phyloP scores from a whole-genome alignment of 495 filamentous ascomycete species.

The Penicillium antarcticum region DNA sequence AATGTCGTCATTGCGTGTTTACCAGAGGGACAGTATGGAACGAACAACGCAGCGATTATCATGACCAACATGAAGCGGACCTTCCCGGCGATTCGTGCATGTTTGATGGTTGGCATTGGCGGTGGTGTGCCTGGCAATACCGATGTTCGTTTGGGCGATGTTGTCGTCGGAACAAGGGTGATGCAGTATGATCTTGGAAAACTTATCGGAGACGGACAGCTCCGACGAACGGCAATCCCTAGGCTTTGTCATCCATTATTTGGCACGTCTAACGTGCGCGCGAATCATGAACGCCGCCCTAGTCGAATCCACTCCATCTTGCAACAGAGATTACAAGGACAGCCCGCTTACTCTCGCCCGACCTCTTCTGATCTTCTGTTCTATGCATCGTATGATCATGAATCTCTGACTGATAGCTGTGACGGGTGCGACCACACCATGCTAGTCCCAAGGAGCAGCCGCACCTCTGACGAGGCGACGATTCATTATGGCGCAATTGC shows the following conservation, averaged over 20 bases:
- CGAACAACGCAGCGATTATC: constrained; percentile 15
- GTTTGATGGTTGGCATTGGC: constrained; percentile 33
- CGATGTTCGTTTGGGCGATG: constrained; percentile 31
- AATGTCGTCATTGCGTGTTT: constrained; percentile 46
- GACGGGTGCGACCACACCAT: no score
- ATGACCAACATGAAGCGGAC: constrained; percentile 17
- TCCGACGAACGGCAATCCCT: constrained; percentile 13
- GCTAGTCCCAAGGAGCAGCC: no score
- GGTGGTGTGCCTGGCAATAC: constrained; percentile 23
- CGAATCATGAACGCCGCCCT: constrained; percentile 24
- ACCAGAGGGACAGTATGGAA: constrained; percentile 24
- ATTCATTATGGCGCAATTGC: constrained; percentile 44
- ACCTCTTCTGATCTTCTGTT: constrained; percentile 18
- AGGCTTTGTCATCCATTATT: constrained; percentile 10
- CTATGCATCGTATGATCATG: constrained; percentile 9
- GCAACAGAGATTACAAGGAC: no score
- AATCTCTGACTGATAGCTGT: no score
- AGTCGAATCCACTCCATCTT: no score
- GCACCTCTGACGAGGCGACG: no score
- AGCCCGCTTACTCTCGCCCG: constrained; percentile 13
- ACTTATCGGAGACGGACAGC: constrained; percentile 9
- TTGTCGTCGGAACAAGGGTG: constrained; percentile 35
- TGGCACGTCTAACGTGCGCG: constrained; percentile 13
- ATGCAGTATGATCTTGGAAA: constrained; percentile 44
- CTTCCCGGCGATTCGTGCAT: constrained; percentile 24